phyloP scores from a whole-genome alignment of 1,284 basidiomycete genomes.

The Ceratobasidium sp. region DNA sequence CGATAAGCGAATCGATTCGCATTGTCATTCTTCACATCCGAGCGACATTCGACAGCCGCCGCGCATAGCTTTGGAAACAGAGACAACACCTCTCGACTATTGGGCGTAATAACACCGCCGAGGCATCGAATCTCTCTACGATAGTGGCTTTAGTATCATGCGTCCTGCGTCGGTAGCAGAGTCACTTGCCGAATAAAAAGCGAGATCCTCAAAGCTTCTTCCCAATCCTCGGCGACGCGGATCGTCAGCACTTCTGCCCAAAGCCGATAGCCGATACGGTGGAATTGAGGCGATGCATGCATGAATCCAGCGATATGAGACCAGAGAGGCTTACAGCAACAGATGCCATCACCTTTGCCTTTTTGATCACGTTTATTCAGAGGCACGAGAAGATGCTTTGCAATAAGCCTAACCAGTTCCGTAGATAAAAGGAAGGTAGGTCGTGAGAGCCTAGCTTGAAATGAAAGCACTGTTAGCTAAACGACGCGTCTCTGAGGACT shows the following conservation, averaged over 20 bases:
- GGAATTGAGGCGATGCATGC: background rate
- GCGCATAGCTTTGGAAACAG: background rate
- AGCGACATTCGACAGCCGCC: constrained; percentile 2
- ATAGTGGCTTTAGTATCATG: background rate
- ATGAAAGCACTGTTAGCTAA: too few species aligned
- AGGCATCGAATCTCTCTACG: background rate
- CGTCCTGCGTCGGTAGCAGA: too few species aligned
- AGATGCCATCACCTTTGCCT: too few species aligned
- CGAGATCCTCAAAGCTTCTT: background rate
- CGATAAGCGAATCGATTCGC: constrained; percentile 1
- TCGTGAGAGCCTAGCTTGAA: too few species aligned
- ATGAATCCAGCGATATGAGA: background rate
- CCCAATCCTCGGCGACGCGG: background rate
- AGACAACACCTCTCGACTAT: background rate
- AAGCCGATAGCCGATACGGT: constrained; percentile 1
- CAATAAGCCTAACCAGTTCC: too few species aligned
- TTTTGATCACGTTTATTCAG: too few species aligned
- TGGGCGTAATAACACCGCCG: background rate
- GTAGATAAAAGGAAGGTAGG: too few species aligned
- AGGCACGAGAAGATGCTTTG: too few species aligned
- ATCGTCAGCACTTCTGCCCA: background rate
- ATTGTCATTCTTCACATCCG: background rate
- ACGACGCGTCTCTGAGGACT: too few species aligned
- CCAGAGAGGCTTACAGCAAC: constrained; percentile 8
- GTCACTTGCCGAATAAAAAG: background rate